Percentiles rank a stretch among this genome's conserved stretches.
Evolutionary conservation across 2,329 filamentous ascomycete genomes (phyloP).

Genomic region (Fusarium goolgardi): DNA sequence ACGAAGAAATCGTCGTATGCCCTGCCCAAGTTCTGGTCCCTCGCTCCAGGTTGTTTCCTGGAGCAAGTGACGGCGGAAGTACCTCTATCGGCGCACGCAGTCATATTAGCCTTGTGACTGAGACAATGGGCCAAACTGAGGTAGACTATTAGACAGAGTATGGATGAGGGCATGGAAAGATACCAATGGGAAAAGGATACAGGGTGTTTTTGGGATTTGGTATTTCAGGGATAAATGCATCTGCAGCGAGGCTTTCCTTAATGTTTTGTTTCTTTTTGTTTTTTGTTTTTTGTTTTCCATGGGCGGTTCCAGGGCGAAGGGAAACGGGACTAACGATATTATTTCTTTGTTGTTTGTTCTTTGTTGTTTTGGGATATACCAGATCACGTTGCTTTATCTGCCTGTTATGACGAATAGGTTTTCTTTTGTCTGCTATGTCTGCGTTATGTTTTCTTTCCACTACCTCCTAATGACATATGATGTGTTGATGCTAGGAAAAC

Average conservation of each 20-base stretch:
- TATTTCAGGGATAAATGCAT: conserved; percentile 21
- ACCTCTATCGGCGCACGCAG: conserved; percentile 55
- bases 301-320: conserved; percentile 2
- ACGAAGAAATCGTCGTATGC: conserved; percentile 95
- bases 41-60: conserved; percentile 58
- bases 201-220: conserved; percentile 31
- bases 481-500: conserved; percentile 12
- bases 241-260: conserved; percentile 25
- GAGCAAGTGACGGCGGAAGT: conserved; percentile 65
- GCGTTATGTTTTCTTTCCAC: background rate
- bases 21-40: conserved; percentile 93
- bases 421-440: conserved; percentile 10
- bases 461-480: conserved; percentile 23
- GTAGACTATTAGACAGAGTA: conserved; percentile 51
- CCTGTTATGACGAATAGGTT: conserved; percentile 15
- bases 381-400: conserved; percentile 2
- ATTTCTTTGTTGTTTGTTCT: conserved; percentile 29
- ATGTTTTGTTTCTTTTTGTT: conserved; percentile 21
- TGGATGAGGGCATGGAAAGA: conserved; percentile 44
- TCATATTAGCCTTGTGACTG: conserved; percentile 54
- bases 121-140: conserved; percentile 51
- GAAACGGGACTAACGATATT: conserved; percentile 30
- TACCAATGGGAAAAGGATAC: conserved; percentile 36
- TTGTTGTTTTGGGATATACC: background rate
- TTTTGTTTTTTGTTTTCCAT: background rate